Evolutionary conservation across 2,329 filamentous ascomycete species (phyloP).

Genomic region (Diaporthe citri): DNA sequence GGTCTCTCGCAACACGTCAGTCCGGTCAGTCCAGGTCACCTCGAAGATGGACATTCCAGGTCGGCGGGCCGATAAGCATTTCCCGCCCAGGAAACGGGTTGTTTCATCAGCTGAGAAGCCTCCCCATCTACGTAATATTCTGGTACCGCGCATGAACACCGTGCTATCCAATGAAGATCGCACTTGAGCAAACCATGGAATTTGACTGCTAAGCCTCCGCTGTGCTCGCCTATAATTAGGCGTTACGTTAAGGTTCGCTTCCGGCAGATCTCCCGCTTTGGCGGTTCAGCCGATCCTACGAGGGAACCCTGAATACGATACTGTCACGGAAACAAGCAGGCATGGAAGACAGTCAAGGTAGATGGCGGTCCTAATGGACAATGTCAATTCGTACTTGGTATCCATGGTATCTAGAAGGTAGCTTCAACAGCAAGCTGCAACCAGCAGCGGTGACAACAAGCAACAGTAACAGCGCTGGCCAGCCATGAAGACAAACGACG

Average conservation of each 20-base stretch:
- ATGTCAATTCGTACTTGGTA: conserved; percentile 34
- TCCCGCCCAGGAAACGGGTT: background rate
- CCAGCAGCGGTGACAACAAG: conserved; percentile 22
- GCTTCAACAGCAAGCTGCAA: conserved; percentile 33
- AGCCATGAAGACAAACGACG: conserved; percentile 28
- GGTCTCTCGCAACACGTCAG: background rate
- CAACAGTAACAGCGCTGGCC: conserved; percentile 19
- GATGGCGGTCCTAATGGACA: background rate
- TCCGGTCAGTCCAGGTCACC: background rate
- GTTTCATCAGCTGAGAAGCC: conserved; percentile 11
- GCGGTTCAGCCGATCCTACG: background rate
- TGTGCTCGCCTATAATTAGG: conserved; percentile 9
- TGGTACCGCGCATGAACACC: conserved; percentile 7
- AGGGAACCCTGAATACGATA: background rate
- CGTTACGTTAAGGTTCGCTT: background rate
- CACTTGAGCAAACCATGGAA: background rate
- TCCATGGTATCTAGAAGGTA: conserved; percentile 39
- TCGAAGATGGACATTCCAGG: background rate
- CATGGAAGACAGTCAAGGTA: background rate
- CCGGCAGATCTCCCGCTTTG: conserved; percentile 18
- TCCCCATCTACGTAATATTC: background rate
- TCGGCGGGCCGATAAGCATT: conserved; percentile 6
- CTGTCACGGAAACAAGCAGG: background rate
- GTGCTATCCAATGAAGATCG: background rate
- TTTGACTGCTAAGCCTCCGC: background rate